Percentiles rank a stretch among this genome's conserved stretches.
Evolutionary conservation across 305 asterid species (phyloP).

Genomic region (Andrographis paniculata): DNA sequence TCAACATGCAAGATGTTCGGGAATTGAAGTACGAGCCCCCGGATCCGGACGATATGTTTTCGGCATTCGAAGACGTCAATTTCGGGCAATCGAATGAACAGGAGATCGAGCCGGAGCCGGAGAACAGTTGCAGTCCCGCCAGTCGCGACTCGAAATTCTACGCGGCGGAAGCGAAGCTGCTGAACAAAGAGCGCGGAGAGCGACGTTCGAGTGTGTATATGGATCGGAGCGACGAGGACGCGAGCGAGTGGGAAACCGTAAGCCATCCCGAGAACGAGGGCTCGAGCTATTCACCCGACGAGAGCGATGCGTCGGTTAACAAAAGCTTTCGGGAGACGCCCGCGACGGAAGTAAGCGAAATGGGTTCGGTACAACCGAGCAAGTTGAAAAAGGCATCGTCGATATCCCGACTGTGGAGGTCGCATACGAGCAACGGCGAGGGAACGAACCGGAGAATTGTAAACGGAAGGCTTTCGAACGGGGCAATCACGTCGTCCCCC

Average conservation of each 20-base stretch:
- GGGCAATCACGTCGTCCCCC: constrained; percentile 41
- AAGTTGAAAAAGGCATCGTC: constrained; percentile 57
- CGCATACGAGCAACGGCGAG: constrained; percentile 48
- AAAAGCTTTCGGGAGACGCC: constrained; percentile 41
- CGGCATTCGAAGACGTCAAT: constrained; percentile 61
- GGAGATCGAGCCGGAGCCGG: constrained; percentile 43
- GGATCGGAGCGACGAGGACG: constrained; percentile 58
- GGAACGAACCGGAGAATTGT: constrained; percentile 51
- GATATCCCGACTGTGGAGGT: constrained; percentile 63
- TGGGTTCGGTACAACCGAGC: constrained; percentile 30
- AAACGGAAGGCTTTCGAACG: constrained; percentile 48
- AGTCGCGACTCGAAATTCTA: constrained; percentile 49
- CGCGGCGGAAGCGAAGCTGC: constrained; percentile 35
- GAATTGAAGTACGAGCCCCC: constrained; percentile 81
- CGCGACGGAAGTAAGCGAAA: constrained; percentile 47
- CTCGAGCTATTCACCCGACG: constrained; percentile 73
- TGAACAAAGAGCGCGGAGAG: constrained; percentile 28
- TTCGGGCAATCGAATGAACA: constrained; percentile 45
- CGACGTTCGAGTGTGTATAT: constrained; percentile 36
- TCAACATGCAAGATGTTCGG: constrained; percentile 56
- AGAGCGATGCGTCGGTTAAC: constrained; percentile 49
- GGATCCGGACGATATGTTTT: constrained; percentile 63
- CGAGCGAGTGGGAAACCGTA: constrained; percentile 97
- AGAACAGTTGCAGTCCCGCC: constrained; percentile 52
- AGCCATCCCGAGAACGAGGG: constrained; percentile 87